Evolutionary conservation across 805 yeast species (phyloP).

Genomic region (Starmerella riodocensis): DNA sequence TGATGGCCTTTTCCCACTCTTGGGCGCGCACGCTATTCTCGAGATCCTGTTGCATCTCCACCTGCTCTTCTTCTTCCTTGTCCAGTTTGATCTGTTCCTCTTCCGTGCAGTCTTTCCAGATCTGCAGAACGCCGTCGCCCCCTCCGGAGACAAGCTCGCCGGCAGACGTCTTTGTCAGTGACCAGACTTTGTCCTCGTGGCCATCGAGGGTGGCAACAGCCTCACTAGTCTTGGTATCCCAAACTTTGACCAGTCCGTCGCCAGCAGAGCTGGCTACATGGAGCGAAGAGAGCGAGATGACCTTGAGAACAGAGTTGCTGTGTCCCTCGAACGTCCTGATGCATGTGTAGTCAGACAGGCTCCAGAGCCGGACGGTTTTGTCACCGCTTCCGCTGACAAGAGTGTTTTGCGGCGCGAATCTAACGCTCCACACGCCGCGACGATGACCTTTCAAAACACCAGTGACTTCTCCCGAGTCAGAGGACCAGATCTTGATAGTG

Average conservation of each 20-base stretch:
- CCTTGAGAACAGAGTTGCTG: slow-evolving; percentile 80
- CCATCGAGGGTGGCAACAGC: slow-evolving; percentile 72
- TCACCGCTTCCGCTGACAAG: slow-evolving; percentile 83
- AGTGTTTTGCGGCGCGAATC: slow-evolving; percentile 63
- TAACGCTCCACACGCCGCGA: slow-evolving; percentile 88
- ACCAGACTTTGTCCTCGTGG: slow-evolving; percentile 93
- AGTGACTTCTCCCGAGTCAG: slow-evolving; percentile 70
- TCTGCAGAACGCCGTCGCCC: slow-evolving; percentile 82
- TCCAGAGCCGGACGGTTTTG: slow-evolving; percentile 82
- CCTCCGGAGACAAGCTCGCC: slow-evolving; percentile 70
- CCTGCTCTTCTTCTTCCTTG: slow-evolving; percentile 40
- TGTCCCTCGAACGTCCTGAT: slow-evolving; percentile 84
- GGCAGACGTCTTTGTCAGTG: slow-evolving; percentile 59
- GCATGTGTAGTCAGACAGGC: slow-evolving; percentile 61
- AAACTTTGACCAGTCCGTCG: slow-evolving; percentile 82
- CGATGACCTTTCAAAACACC: slow-evolving; percentile 82
- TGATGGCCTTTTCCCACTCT: slow-evolving; percentile 82
- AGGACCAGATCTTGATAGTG: slow-evolving; percentile 78
- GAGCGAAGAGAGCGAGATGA: slow-evolving; percentile 49
- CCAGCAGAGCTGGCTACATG: slow-evolving; percentile 64
- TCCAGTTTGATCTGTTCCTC: slow-evolving; percentile 44
- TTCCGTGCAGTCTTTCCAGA: slow-evolving; percentile 82
- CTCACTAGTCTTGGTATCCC: slow-evolving; percentile 74
- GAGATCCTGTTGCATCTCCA: slow-evolving; percentile 83
- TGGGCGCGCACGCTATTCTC: slow-evolving; percentile 55